Evolutionary conservation across 257 asterid species (phyloP), one percentile per base, ranked within the genome.

Genomic region (Nyctanthes arbortristis): DNA sequence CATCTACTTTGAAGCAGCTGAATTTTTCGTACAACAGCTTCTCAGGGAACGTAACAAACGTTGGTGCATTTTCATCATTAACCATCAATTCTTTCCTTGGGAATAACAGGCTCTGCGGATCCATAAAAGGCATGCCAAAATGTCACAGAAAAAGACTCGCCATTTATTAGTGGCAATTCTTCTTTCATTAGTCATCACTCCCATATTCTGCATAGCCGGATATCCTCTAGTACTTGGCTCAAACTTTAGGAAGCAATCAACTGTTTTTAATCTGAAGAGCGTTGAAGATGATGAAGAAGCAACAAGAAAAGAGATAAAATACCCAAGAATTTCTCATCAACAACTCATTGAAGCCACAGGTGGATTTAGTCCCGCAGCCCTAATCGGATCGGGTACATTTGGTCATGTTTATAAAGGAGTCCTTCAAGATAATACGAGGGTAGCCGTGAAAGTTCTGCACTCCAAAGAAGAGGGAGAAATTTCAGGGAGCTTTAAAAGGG

Each of bases 381-480:
- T 91, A 3, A 71, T 91, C 34, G 97, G 97, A 13, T 82, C 90
- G 24, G 96, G 97, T 3, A 73, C 81, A 39, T 87, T 79, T 54
- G 95, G 96, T 11, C 84, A 80, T 7, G 97, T 91, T 2, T 91
- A 91, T 76, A 89, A 85, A 45, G 97, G 97, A 1, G 72, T 84
- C 4, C 96, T 91, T 27, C 55, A 28, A 24, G 90, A 89, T 58
- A 71, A 76, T 84, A 85, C 87, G 6, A 67, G 54, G 31, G 80
- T 91, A 49, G 96, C 96, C 0, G 93, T 89, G 4, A 91, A 91
- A 67, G 90, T 91, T 3, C 79, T 91, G 1, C 76, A 76, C 4
- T 55, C 86, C 0, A 74, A 71, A 77, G 47, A 77, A 11, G 79
- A 66, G 0, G 84, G 37, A 3, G 82, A 82, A 32, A 56, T 82